Evolutionary conservation across 306 rosid genomes (phyloP).

Genomic region (Begonia fuchsioides): DNA sequence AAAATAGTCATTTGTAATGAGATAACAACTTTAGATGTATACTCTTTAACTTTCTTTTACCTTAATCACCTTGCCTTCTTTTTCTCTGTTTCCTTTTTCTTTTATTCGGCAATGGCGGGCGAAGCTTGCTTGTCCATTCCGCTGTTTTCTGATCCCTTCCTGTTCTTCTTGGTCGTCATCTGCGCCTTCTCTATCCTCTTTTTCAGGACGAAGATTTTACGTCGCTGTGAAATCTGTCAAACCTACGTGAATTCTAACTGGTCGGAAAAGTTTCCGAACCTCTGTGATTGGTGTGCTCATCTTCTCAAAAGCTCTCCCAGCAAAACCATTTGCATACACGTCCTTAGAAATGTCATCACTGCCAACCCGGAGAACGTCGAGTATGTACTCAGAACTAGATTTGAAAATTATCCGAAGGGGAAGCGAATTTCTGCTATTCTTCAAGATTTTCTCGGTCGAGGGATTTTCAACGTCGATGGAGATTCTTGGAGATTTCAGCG

Average conservation of each 20-base stretch:
- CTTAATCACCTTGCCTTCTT: no score
- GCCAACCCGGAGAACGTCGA: constrained; percentile 65
- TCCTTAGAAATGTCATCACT: constrained; percentile 46
- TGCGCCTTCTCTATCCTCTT: not conserved
- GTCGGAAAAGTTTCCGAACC: constrained; percentile 40
- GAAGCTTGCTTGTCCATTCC: not conserved
- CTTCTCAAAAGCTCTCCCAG: constrained; percentile 41
- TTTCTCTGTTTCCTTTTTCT: no score
- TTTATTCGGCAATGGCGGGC: not conserved
- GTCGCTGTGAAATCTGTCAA: constrained; percentile 47
- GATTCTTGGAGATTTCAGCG: constrained; percentile 55
- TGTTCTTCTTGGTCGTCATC: constrained; percentile 1
- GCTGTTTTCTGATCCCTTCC: not conserved
- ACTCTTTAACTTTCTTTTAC: no score
- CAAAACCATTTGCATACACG: constrained; percentile 64
- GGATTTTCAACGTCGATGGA: constrained; percentile 83
- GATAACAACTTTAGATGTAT: no score
- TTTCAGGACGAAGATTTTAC: constrained; percentile 13
- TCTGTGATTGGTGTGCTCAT: constrained; percentile 67
- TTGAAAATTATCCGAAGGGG: constrained; percentile 67
- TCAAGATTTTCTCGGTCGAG: constrained; percentile 62
- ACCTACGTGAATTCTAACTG: constrained; percentile 44
- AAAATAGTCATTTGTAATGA: no score
- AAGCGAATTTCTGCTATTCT: constrained; percentile 47
- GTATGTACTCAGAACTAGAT: constrained; percentile 57